phyloP scores from a whole-genome alignment of 2,329 filamentous ascomycete species.

The Corinectria fuckeliana region DNA sequence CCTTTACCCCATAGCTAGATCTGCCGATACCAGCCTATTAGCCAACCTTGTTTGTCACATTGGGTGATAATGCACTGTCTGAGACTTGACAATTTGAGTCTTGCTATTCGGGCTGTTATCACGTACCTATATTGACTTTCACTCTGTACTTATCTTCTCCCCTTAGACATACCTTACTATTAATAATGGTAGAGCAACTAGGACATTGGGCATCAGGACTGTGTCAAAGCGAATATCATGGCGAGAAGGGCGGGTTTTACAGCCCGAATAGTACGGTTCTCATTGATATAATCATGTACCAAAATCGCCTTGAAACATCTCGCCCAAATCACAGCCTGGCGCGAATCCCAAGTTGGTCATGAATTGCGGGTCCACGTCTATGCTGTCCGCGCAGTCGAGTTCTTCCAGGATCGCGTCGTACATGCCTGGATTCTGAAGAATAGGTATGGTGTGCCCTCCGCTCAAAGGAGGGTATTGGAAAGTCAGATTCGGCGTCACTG shows the following conservation, averaged over 20 bases:
- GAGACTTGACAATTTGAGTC: constrained; percentile 1
- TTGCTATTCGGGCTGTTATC: too few relatives aligned
- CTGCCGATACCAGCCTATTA: not conserved
- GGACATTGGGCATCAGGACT: constrained; percentile 26
- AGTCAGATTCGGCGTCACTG: constrained; percentile 32
- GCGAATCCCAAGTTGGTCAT: constrained; percentile 72
- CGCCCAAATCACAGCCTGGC: constrained; percentile 64
- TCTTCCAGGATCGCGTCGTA: constrained; percentile 61
- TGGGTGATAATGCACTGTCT: not conserved
- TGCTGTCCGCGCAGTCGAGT: constrained; percentile 54
- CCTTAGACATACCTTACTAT: too few relatives aligned
- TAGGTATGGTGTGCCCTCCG: constrained; percentile 28
- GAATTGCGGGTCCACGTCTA: constrained; percentile 66
- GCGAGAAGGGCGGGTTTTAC: too few relatives aligned
- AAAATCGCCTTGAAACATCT: constrained; percentile 54
- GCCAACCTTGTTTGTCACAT: not conserved
- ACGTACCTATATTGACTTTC: too few relatives aligned
- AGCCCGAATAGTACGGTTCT: too few relatives aligned
- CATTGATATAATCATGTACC: constrained; percentile 42
- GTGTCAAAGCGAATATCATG: too few relatives aligned
- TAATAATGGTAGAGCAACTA: constrained; percentile 9
- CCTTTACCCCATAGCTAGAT: not conserved
- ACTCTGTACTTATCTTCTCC: too few relatives aligned
- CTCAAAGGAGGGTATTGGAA: constrained; percentile 34
- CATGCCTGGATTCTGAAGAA: constrained; percentile 29